Conservation (phyloP, 2,329 filamentous ascomycete genomes). For the Sporothrix pseudoabietina region DNA sequence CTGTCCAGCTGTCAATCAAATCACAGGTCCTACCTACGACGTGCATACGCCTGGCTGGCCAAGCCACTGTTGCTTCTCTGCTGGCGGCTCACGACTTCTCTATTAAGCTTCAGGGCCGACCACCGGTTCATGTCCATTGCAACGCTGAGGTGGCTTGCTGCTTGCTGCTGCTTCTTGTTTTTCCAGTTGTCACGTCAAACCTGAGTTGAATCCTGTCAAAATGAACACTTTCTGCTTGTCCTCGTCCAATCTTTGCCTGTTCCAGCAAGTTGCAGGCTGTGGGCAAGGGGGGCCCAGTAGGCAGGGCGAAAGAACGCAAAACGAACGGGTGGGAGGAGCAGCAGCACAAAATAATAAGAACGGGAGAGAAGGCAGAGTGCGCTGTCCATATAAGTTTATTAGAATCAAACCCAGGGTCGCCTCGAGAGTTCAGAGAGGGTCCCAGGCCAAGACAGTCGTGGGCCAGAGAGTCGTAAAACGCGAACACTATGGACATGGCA, state of each 20-base stretch:
- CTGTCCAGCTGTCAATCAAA: neutral
- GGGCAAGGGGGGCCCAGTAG: neutral
- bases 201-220: neutral
- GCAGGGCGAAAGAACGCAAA: neutral
- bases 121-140: conserved; percentile 11
- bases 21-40: neutral
- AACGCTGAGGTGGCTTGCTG: neutral
- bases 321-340: neutral
- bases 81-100: neutral
- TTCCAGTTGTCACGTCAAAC: neutral
- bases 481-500: neutral
- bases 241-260: conserved; percentile 12
- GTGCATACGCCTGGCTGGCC: neutral
- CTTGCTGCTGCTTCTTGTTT: neutral
- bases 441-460: neutral
- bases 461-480: neutral
- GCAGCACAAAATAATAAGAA: neutral
- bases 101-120: neutral
- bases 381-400: neutral
- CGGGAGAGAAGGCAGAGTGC: neutral
- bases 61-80: neutral
- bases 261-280: neutral
- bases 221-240: neutral
- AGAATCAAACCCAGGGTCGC: neutral
- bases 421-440: neutral